Conservation (phyloP, 2,329 filamentous ascomycete genomes). For the Aspergillus pseudonomiae region DNA sequence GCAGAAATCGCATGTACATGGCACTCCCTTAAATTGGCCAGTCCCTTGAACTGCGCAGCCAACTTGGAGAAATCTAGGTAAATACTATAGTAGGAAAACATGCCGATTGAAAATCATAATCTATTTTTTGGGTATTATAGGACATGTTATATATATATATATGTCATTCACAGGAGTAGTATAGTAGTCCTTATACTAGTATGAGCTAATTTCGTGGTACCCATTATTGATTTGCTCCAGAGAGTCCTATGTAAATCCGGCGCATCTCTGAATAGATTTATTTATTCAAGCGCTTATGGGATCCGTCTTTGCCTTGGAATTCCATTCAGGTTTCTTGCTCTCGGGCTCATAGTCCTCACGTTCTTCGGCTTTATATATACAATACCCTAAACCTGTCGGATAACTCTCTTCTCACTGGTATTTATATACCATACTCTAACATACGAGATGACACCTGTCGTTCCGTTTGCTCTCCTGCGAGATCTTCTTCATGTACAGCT, state of each 20-base stretch:
- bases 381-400: not conserved
- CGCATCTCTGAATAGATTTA: too few species aligned
- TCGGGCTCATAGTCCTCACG: not conserved
- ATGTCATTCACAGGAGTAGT: not conserved
- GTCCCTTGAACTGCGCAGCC: not conserved
- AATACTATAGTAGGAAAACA: not conserved
- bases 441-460: too few species aligned
- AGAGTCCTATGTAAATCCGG: too few species aligned
- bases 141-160: not conserved
- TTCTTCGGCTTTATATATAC: not conserved
- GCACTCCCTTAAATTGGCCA: not conserved
- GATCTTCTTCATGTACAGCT: too few species aligned
- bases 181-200: not conserved
- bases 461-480: too few species aligned
- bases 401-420: too few species aligned
- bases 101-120: not conserved
- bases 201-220: not conserved
- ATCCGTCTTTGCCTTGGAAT: not conserved
- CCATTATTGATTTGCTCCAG: not conserved
- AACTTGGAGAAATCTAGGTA: not conserved
- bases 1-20: not conserved
- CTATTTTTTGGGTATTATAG: not conserved
- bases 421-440: too few species aligned
- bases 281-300: too few species aligned
- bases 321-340: not conserved